Conservation (phyloP, 2,329 filamentous ascomycete genomes). For the Diaporthe sp. region DNA sequence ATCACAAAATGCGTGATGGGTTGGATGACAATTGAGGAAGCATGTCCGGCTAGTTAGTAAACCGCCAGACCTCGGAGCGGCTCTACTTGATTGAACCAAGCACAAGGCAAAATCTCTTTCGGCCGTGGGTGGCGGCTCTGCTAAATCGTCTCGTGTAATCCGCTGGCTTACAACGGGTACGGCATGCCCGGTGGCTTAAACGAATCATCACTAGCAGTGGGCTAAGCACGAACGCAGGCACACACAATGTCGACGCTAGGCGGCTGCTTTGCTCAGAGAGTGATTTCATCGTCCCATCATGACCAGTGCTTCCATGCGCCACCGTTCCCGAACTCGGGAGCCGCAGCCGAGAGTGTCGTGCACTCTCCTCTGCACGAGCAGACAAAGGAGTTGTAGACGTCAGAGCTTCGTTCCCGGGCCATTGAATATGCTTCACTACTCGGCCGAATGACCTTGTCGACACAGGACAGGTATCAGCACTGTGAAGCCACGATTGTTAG, state of each 20-base stretch:
- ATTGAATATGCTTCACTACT: not conserved
- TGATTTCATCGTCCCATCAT: slow-evolving; percentile 31
- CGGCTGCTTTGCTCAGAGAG: not conserved
- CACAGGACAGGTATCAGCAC: not conserved
- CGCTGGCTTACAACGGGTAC: not conserved
- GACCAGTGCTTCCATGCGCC: not conserved
- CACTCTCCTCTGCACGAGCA: not conserved
- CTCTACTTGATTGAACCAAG: not conserved
- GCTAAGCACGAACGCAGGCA: slow-evolving; percentile 9
- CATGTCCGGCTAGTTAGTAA: not conserved
- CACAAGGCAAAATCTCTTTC: not conserved
- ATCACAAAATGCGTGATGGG: not conserved
- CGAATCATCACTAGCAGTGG: not conserved
- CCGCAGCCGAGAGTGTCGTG: not conserved
- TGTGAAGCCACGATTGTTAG: not conserved
- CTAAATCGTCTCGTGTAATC: slow-evolving; percentile 6
- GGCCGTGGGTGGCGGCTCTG: not conserved
- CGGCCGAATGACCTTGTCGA: not conserved
- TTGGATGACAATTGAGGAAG: not conserved
- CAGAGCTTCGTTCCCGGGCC: not conserved
- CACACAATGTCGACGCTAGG: not conserved
- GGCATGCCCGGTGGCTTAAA: slow-evolving; percentile 3
- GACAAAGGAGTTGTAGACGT: not conserved
- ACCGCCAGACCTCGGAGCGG: not conserved
- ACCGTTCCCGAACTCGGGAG: not conserved